Evolutionary conservation across 805 yeast genomes (phyloP), one percentile per base, ranked within the genome.

Genomic region (Sugiyamaella smithiae): DNA sequence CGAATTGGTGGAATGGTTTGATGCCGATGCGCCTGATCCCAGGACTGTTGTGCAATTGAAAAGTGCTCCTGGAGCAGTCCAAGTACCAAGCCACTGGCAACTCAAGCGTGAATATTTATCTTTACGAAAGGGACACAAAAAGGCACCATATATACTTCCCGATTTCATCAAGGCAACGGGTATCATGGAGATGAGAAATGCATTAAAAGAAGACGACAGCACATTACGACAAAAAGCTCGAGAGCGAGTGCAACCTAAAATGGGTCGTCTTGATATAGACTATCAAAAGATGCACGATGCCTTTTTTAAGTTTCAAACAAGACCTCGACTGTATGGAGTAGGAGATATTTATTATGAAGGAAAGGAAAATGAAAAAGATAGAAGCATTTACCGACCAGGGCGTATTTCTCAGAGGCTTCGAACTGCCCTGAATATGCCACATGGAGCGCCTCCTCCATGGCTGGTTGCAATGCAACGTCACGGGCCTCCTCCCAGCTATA

Each of bases 401-500:
- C 60, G 43, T 32, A 28, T 89, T 2, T 80, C 89, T n/a, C 57
- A 64, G 3, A 76, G 75, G 17, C 71, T 91, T n/a, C 66, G 82
- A 38, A 66, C 69, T 1, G 96, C 96, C 0, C 67, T 91, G 57
- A 89, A 86, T 0, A 70, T 89, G 57, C 73, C 79, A 0, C 76
- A 75, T 5, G 76, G 71, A 33, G 68, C 71, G 1, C 74, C 82
- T 4, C 88, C 89, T 1, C 96, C 97, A 0, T 91, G 97, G 97
- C 73, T 83, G 19, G 64, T 73, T 2, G 76, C 76, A 31, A 83
- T 90, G 86, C 75, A 74, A 46, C 72, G 76, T 48, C 58, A 77
- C 11, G 97, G 97, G 0, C 80, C 85, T 23, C 96, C 98, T 0
- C 96, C 96, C 0, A 75, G 88, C 16, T 90, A 88, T 66, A 82